Conservation (phyloP, 768 basidiomycete genomes). For the Leccinellum albellum region DNA sequence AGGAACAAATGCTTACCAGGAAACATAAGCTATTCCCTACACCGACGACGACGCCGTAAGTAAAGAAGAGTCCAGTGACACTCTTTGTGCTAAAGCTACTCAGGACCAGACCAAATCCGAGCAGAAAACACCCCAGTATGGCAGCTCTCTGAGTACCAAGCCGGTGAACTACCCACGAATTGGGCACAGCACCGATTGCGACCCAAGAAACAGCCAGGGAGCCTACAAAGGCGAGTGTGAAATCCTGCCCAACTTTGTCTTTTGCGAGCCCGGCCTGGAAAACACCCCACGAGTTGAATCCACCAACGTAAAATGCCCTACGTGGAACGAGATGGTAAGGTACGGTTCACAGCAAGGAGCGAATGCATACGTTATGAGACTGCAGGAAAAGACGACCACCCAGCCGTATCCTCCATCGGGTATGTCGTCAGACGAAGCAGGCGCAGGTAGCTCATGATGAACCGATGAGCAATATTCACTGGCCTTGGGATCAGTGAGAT, state of each 20-base stretch:
- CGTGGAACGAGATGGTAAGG: neutral
- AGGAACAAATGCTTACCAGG: constrained; percentile 14
- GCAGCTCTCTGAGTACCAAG: constrained; percentile 30
- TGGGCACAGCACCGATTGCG: constrained; percentile 27
- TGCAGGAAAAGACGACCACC: constrained; percentile 30
- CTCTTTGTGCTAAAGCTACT: constrained; percentile 9
- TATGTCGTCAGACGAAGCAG: constrained; percentile 5
- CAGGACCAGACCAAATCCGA: constrained; percentile 26
- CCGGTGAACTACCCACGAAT: constrained; percentile 28
- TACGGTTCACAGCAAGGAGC: neutral
- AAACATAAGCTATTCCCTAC: constrained; percentile 27
- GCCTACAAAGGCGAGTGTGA: constrained; percentile 32
- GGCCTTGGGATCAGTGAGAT: neutral
- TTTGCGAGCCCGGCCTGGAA: constrained; percentile 30
- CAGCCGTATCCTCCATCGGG: constrained; percentile 35
- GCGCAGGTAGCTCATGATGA: neutral
- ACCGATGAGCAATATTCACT: neutral
- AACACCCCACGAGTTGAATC: constrained; percentile 31
- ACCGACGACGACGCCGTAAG: constrained; percentile 29
- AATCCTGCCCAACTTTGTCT: constrained; percentile 21
- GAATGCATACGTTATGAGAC: constrained; percentile 23
- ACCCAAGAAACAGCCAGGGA: constrained; percentile 28
- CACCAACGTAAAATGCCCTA: constrained; percentile 28
- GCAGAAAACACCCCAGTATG: constrained; percentile 25
- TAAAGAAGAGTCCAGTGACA: constrained; percentile 20